Evolutionary conservation across 2,329 filamentous ascomycete species (phyloP), one percentile per base, ranked within the genome.

Genomic region (Hirsutella thompsonii): DNA sequence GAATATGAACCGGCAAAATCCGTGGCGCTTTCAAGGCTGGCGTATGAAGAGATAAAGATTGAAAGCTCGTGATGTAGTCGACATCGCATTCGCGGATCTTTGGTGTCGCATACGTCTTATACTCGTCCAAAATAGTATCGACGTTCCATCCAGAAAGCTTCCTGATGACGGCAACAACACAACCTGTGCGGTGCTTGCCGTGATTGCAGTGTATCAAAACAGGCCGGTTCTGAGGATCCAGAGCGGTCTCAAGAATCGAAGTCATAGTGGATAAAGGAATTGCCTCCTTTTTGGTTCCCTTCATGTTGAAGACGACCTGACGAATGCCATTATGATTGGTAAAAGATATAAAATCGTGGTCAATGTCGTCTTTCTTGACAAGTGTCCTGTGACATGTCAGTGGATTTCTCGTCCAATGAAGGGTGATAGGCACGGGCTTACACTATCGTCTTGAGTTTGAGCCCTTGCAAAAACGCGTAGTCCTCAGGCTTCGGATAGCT

Each of bases 201-300:
- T 94, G 89, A 56, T 94, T 95, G 70, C 89, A 95, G 60, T 95
- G 89, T 37, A 95, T 74, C 32, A 94, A 69, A 10, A 95, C 61
- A 0, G 89, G 89, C 49, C 92, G 79, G 47, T 93, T 87, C 28
- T 69, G 62, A 38, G 72, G 72, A 53, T 93, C 75, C 40, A 90
- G 68, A 33, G 90, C 72, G 34, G 90, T 64, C 11, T 74, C 67
- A 20, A 94, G 69, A 36, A 90, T 86, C 8, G 74, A 66, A 46
- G 73, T 70, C 71, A 94, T 86, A 20, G 79, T 76, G 36, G 68
- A 60, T 8, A 76, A 56, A 1, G 82, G 74, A 29, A 86, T 86
- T 8, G 71, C 70, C 41, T 81, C 69, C 51, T 89, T 88, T 61
- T 95, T 94, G 49, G 93, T 94, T n/a, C 88, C 83, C 46, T 80